These are phyloP conservation scores for Kalmusia sp. DNA, from an alignment of 2,329 filamentous ascomycete species.

Conservation along the genomic window DNA sequence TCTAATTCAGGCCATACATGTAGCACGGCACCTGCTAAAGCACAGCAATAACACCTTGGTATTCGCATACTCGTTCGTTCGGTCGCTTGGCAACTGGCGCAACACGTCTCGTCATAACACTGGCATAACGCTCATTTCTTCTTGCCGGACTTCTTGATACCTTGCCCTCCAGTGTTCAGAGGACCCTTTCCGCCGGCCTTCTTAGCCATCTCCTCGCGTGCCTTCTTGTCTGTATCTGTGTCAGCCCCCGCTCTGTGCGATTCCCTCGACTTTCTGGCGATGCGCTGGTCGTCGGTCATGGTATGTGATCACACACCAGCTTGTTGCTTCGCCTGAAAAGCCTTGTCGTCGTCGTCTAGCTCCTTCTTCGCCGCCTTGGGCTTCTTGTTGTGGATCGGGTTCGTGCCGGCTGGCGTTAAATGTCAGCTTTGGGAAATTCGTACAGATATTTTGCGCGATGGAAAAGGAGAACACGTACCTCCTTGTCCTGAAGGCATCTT, in stretches of 20 bases:
- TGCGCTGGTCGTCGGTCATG: not conserved
- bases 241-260: constrained; percentile 7
- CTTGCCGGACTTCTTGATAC: constrained; percentile 98
- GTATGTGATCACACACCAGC: constrained; percentile 69
- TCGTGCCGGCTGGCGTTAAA: constrained; percentile 53
- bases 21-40: constrained; percentile 21
- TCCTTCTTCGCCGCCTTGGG: constrained; percentile 81
- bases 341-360: constrained; percentile 84
- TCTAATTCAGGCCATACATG: constrained; percentile 25
- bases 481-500: constrained; percentile 60
- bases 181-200: constrained; percentile 79
- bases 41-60: constrained; percentile 35
- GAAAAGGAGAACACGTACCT: constrained; percentile 43
- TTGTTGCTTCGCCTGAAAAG: constrained; percentile 82
- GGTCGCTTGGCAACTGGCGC: no score
- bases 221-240: constrained; percentile 63
- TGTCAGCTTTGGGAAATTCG: not conserved
- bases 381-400: constrained; percentile 73
- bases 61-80: constrained; percentile 28
- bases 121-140: constrained; percentile 66
- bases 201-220: constrained; percentile 69
- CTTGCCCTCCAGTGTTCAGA: constrained; percentile 81
- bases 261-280: no score
- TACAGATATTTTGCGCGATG: not conserved
- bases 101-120: no score